Conservation (phyloP, 2,329 filamentous ascomycete species). For the Pseudogymnoascus sp. region DNA sequence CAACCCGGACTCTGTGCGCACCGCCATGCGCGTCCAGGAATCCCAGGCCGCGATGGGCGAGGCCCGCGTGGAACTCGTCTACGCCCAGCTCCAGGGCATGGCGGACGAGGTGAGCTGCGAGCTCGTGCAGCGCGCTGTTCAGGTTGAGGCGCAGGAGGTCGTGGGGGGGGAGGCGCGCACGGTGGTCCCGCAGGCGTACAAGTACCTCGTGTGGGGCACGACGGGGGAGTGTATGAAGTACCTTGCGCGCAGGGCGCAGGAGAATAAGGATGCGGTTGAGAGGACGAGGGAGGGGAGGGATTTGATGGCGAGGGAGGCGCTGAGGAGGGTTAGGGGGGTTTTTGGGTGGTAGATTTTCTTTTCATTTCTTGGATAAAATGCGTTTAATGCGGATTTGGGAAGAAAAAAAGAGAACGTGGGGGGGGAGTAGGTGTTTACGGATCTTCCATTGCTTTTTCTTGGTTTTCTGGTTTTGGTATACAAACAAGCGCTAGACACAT, state of each 20-base stretch:
- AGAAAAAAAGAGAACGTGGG: too few relatives aligned
- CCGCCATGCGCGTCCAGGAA: slow-evolving; percentile 44
- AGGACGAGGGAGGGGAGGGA: slow-evolving; percentile 53
- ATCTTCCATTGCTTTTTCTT: too few relatives aligned
- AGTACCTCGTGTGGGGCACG: slow-evolving; percentile 62
- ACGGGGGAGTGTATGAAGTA: slow-evolving; percentile 76
- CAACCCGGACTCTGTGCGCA: slow-evolving; percentile 63
- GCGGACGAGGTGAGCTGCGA: slow-evolving; percentile 81
- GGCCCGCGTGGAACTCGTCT: slow-evolving; percentile 40
- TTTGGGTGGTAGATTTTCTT: slow-evolving; percentile 26
- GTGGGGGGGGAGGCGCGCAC: slow-evolving; percentile 13
- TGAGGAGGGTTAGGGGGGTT: slow-evolving; percentile 41
- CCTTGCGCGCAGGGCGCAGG: slow-evolving; percentile 57
- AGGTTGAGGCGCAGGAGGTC: slow-evolving; percentile 1
- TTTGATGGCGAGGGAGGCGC: slow-evolving; percentile 54
- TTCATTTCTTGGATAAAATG: too few relatives aligned
- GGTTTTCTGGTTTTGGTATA: too few relatives aligned
- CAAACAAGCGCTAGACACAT: too few relatives aligned
- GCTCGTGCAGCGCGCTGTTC: slow-evolving; percentile 28
- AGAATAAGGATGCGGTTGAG: slow-evolving; percentile 64
- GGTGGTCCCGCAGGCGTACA: slow-evolving; percentile 48
- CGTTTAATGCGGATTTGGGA: too few relatives aligned
- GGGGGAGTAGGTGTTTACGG: too few relatives aligned
- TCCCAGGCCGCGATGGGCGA: slow-evolving; percentile 29
- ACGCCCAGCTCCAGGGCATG: slow-evolving; percentile 89